Evolutionary conservation across 306 rosid genomes (phyloP), one percentile per base, ranked within the genome.

Genomic region (Luffa aegyptiaca): DNA sequence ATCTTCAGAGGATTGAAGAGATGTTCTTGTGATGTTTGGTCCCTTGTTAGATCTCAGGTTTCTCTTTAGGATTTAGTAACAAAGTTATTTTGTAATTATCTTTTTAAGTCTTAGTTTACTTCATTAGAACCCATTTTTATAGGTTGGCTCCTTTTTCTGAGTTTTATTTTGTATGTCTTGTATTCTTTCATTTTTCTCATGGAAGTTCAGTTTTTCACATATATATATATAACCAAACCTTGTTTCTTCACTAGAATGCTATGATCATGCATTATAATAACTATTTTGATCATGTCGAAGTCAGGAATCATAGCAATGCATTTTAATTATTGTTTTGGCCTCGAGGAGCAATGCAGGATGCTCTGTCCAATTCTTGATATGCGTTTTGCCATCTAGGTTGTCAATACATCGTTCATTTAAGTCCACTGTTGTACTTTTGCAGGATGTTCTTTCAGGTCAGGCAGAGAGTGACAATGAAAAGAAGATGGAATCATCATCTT

Each of bases 401-500:
- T 76, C 68, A 36, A 36, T 21, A 37, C 14, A 18, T 11, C 20
- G 51, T 20, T 55, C 66, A 74, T 63, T 66, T 73, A 81, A 65
- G 76, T 59, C 74, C 53, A 68, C 74, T 80, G 21, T 65, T 81
- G 64, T 58, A 86, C 63, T 45, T n/a, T 65, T 37, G 81, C 90
- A 93, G 97, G 93, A 89, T 17, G 3, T 82, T 79, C 57, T 68
- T 66, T 75, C 78, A 80, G 86, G 81, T 70, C 84, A 82, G 79
- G 72, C 80, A 69, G 91, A 88, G 80, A 86, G 59, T 85, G 92
- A 81, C 45, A 79, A 21, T 57, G 92, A 88, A 86, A 82, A 79
- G 69, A 85, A 83, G 69, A 35, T 53, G 35, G 93, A 88, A 53
- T 55, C 86, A 76, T 56, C 83, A 63, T 81, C 86, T 81, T 81